Conservation (phyloP, 208 protist species). For the Novymonas esmeraldas region DNA sequence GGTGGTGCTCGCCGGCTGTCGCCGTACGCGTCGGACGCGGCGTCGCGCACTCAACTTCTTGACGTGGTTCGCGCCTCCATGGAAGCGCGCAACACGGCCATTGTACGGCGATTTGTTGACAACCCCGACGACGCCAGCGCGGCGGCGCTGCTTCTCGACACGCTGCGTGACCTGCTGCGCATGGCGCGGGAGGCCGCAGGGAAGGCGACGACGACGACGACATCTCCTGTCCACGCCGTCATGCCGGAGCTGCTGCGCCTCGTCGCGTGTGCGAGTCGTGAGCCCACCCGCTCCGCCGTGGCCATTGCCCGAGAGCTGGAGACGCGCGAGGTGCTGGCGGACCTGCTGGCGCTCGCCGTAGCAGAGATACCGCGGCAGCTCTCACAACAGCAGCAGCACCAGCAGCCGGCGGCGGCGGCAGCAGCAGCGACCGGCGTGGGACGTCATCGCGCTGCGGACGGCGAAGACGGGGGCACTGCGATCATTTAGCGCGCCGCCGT, state of each 20-base stretch:
- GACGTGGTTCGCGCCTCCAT: conserved; percentile 54
- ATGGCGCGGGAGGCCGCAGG: conserved; percentile 16
- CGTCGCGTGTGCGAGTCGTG: conserved; percentile 18
- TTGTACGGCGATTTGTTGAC: conserved; percentile 45
- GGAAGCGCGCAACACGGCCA: conserved; percentile 40
- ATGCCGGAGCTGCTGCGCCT: conserved; percentile 32
- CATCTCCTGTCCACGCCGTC: neutral
- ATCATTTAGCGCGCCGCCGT: neutral
- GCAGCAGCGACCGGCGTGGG: too few relatives aligned
- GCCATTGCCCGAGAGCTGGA: conserved; percentile 18
- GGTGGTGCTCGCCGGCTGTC: neutral
- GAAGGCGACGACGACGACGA: conserved; percentile 3
- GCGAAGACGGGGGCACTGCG: neutral
- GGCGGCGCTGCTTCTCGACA: conserved; percentile 34
- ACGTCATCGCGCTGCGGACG: too few relatives aligned
- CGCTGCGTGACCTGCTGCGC: conserved; percentile 27
- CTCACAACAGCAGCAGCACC: neutral
- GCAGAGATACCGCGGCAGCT: conserved; percentile 5
- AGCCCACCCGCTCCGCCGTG: conserved; percentile 10
- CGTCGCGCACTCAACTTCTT: conserved; percentile 43
- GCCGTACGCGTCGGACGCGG: neutral
- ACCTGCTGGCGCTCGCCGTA: conserved; percentile 8
- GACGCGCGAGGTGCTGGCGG: conserved; percentile 19
- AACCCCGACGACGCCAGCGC: conserved; percentile 44
- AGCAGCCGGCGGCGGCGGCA: neutral